A percentile compares a stretch with the other conserved stretches of the same genome.
Conservation (phyloP, 441 rosid genomes). For the Viola pubescens region DNA sequence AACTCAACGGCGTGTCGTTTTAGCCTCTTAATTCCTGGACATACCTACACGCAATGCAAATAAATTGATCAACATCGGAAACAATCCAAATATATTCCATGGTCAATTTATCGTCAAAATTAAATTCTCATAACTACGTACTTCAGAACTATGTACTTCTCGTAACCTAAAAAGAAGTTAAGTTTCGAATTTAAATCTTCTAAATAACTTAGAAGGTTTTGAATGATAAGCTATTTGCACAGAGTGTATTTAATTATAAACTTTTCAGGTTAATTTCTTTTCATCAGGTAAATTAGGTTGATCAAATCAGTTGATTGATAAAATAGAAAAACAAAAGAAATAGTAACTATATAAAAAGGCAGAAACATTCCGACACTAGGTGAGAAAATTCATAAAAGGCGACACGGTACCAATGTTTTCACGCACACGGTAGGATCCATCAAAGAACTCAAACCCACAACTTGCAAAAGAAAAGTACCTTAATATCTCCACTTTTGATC, state of each 20-base stretch:
- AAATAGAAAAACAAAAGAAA: background rate
- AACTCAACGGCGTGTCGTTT: conserved; percentile 48
- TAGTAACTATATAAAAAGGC: background rate
- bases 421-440: conserved; percentile 16
- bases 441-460: conserved; percentile 3
- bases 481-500: conserved; percentile 64
- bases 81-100: too few relatives aligned
- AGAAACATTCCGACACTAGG: conserved; percentile 6
- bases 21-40: conserved; percentile 46
- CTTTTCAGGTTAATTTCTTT: too few relatives aligned
- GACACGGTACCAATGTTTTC: background rate
- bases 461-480: conserved; percentile 40
- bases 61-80: background rate
- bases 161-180: too few relatives aligned
- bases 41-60: conserved; percentile 36
- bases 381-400: conserved; percentile 13
- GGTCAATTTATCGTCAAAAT: too few relatives aligned
- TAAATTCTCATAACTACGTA: too few relatives aligned
- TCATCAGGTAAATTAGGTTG: too few relatives aligned
- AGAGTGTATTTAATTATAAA: too few relatives aligned
- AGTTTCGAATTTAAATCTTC: too few relatives aligned
- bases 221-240: too few relatives aligned
- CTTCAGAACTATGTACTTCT: too few relatives aligned
- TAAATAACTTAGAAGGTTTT: too few relatives aligned
- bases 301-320: background rate